A percentile compares a stretch with the other conserved stretches of the same genome.
Evolutionary conservation across 192 early-diverging fungal species (phyloP).

Genomic region (Coemansia sp.): DNA sequence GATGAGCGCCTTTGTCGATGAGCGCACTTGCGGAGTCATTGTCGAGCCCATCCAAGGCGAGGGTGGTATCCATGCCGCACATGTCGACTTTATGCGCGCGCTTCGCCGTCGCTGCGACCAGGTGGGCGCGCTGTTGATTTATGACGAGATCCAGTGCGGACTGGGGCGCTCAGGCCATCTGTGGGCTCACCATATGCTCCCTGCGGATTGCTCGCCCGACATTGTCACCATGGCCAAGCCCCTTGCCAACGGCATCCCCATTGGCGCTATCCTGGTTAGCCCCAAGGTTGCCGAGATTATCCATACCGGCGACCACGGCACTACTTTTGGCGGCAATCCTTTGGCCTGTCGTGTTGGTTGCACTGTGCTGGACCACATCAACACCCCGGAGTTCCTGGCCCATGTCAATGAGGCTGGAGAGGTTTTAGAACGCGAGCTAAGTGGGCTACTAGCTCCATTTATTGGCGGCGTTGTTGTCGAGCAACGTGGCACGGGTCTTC

Average conservation of each 20-base stretch:
- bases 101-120: conserved; percentile 82
- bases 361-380: conserved; percentile 72
- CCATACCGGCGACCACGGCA: conserved; percentile 93
- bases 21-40: conserved; percentile 89
- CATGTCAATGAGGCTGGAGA: conserved; percentile 68
- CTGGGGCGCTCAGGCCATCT: conserved; percentile 87
- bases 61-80: conserved; percentile 82
- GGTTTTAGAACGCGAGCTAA: conserved; percentile 62
- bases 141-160: conserved; percentile 97
- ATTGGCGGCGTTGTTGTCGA: conserved; percentile 65
- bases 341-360: conserved; percentile 85
- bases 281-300: conserved; percentile 80
- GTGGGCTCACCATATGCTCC: conserved; percentile 80
- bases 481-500: conserved; percentile 84
- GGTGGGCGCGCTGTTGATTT: conserved; percentile 88
- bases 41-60: conserved; percentile 98
- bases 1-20: conserved; percentile 65
- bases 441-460: conserved; percentile 45
- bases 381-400: conserved; percentile 69
- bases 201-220: conserved; percentile 75
- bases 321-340: conserved; percentile 97
- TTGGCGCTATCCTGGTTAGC: conserved; percentile 88
- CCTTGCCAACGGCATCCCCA: conserved; percentile 94
- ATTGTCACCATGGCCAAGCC: conserved; percentile 97
- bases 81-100: conserved; percentile 74